phyloP scores from a whole-genome alignment of 177 flowering plant genomes.

The Vitis hybrid region DNA sequence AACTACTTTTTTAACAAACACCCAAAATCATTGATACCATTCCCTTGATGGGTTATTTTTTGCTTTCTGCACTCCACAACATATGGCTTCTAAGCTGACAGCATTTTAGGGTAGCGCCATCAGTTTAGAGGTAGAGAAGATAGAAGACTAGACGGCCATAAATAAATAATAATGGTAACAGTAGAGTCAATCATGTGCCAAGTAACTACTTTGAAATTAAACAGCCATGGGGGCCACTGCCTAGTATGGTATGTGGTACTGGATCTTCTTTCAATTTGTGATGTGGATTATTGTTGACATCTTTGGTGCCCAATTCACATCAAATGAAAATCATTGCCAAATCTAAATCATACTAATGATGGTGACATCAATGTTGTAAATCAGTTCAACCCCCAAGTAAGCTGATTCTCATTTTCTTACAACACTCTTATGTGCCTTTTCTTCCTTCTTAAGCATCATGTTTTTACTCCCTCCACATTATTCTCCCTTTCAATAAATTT shows the following conservation, averaged over 20 bases:
- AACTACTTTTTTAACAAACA: too few relatives aligned
- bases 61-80: too few relatives aligned
- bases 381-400: not conserved
- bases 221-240: not conserved
- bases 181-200: slow-evolving; percentile 11
- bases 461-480: not conserved
- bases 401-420: too few relatives aligned
- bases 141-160: too few relatives aligned
- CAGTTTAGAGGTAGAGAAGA: too few relatives aligned
- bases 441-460: too few relatives aligned
- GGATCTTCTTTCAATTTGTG: not conserved
- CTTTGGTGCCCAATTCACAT: slow-evolving; percentile 14
- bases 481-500: not conserved
- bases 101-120: too few relatives aligned
- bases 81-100: too few relatives aligned
- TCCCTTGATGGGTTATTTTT: too few relatives aligned
- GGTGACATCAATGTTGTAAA: not conserved
- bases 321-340: slow-evolving; percentile 13
- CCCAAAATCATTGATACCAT: too few relatives aligned
- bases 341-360: slow-evolving; percentile 5
- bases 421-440: too few relatives aligned
- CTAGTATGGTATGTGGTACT: not conserved
- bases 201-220: slow-evolving; percentile 18
- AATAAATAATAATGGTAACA: too few relatives aligned
- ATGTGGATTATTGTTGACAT: slow-evolving; percentile 2